Evolutionary conservation across 2,329 filamentous ascomycete species (phyloP), one percentile per base, ranked within the genome.

Genomic region (Fusarium nisikadoi): DNA sequence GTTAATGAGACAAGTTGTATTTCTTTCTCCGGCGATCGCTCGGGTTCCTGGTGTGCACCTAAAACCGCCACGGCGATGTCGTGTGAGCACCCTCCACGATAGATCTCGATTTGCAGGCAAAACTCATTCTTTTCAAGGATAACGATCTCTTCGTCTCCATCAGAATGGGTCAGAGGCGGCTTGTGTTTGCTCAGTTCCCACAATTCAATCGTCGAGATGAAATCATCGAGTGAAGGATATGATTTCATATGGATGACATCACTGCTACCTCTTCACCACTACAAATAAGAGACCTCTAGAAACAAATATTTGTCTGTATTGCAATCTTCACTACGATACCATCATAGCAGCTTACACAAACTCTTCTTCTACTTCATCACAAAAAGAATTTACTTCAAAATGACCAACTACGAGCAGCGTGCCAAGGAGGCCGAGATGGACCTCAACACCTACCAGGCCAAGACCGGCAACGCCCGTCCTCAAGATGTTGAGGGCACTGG

Each of bases 401-500:
- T 80, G 78, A 47, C 77, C 35, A 79, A 83, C 65, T 81, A 84
- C 62, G 81, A 82, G 67, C 75, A 83, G 58, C 83, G 87, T 60
- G 82, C 85, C 62, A 78, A 82, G 38, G 76, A 85, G 73, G 84
- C 85, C 47, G 84, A 87, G 80, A 77, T 76, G 57, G 84, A 86
- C 71, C 80, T 86, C 61, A 86, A 86, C 80, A 83, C 79, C 17
- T 84, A 85, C 74, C 81, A 85, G 71, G 77, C 84, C 71, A 87
- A 86, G 79, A 86, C 84, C 4, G 85, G 85, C 58, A 78, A 77
- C 13, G 80, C 80, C 52, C 83, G 81, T 64, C 74, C 78, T 6
- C 79, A 83, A 10, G 79, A 79, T 8, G 78, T 77, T 23, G 83
- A 85, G 27, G 80, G 85, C 12, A 80, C 82, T 6, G 85, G 83